Percentiles rank a stretch among this genome's conserved stretches.
Conservation (phyloP, 2,329 filamentous ascomycete genomes). For the Lecanoromycetidae sp. region DNA sequence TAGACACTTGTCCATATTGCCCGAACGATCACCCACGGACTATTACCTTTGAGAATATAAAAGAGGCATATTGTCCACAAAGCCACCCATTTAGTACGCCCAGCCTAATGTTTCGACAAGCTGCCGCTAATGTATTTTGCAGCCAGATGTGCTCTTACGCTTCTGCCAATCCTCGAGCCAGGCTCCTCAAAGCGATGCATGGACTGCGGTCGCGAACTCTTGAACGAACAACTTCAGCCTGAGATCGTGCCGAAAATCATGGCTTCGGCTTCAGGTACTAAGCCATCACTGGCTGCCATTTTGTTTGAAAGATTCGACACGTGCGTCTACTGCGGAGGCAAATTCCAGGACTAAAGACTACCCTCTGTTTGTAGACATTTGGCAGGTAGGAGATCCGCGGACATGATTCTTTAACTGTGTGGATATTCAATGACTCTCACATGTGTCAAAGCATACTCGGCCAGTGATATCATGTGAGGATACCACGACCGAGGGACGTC, state of each 20-base stretch:
- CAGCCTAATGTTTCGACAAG: not conserved
- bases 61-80: conserved; percentile 4
- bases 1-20: conserved; percentile 5
- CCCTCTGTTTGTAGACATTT: not conserved
- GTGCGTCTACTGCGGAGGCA: conserved; percentile 17
- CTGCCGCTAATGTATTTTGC: not conserved
- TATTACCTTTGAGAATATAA: conserved; percentile 5
- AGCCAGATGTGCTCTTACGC: conserved; percentile 17
- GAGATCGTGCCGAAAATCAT: not conserved
- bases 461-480: too few relatives aligned
- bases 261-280: not conserved
- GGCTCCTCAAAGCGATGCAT: conserved; percentile 15
- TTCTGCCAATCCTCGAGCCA: conserved; percentile 15
- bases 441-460: too few relatives aligned
- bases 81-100: conserved; percentile 14
- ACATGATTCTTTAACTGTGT: not conserved
- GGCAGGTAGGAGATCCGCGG: too few relatives aligned
- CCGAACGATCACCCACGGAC: not conserved
- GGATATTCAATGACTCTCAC: not conserved
- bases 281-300: conserved; percentile 1
- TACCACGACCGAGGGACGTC: too few relatives aligned
- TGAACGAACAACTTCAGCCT: conserved; percentile 12
- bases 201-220: conserved; percentile 10
- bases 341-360: conserved; percentile 4
- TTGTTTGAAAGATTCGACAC: conserved; percentile 14